Percentiles rank a stretch among this genome's conserved stretches.
These are phyloP conservation scores for Wickerhamomyces sp. DNA, from an alignment of 1,139 yeast species.

Conservation along the genomic window DNA sequence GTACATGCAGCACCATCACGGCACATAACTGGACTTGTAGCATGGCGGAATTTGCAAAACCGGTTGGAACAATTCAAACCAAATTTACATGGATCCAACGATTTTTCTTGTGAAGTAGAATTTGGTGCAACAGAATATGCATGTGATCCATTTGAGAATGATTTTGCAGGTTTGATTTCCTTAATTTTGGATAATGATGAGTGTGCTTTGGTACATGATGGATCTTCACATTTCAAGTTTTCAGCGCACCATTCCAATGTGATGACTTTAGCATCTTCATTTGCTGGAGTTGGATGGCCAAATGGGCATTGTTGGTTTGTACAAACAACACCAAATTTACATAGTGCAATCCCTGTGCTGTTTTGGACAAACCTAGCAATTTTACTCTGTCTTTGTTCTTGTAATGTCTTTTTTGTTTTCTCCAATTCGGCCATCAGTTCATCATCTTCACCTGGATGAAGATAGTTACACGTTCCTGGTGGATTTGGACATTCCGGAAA, in stretches of 20 bases:
- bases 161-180: conserved; percentile 20
- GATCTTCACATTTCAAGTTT: conserved; percentile 59
- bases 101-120: conserved; percentile 36
- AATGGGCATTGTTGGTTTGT: conserved; percentile 76
- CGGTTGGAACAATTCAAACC: conserved; percentile 71
- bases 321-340: conserved; percentile 75
- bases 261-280: conserved; percentile 63
- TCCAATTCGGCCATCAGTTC: conserved; percentile 63
- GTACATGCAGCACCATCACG: conserved; percentile 77
- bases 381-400: conserved; percentile 22
- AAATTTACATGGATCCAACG: conserved; percentile 78
- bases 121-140: conserved; percentile 15
- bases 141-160: conserved; percentile 11
- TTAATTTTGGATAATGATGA: conserved; percentile 54
- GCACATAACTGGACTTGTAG: conserved; percentile 65
- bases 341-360: conserved; percentile 47
- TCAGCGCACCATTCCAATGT: conserved; percentile 73
- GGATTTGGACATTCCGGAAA: conserved; percentile 77
- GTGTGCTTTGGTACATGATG: conserved; percentile 67
- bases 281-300: conserved; percentile 90
- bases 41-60: conserved; percentile 81
- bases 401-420: conserved; percentile 47
- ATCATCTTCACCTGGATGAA: conserved; percentile 83
- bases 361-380: conserved; percentile 26
- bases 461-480: conserved; percentile 75